These are phyloP conservation scores for Zelopaecilomyces penicillatus DNA, from an alignment of 2,329 filamentous ascomycete genomes.

Conservation along the genomic window DNA sequence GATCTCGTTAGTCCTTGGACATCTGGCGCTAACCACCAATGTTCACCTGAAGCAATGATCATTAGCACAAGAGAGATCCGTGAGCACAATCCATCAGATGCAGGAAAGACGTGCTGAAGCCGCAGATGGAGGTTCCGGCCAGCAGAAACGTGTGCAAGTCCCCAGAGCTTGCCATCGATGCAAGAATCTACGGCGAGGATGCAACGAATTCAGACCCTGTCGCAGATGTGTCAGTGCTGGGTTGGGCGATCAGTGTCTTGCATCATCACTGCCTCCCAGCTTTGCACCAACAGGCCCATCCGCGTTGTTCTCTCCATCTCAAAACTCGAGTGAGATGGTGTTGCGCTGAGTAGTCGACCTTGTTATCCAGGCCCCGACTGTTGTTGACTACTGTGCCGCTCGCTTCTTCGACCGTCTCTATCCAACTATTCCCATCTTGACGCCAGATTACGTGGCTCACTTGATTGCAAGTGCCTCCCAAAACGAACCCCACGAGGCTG, in stretches of 20 bases:
- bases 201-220: conserved; percentile 37
- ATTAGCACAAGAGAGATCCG: too few relatives aligned
- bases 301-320: background rate
- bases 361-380: conserved; percentile 19
- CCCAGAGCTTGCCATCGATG: conserved; percentile 35
- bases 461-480: conserved; percentile 17
- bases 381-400: conserved; percentile 30
- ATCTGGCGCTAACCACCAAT: too few relatives aligned
- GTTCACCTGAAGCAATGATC: too few relatives aligned
- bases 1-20: too few relatives aligned
- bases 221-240: conserved; percentile 33
- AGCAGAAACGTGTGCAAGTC: conserved; percentile 31
- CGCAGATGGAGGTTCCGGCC: too few relatives aligned
- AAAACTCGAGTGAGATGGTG: background rate
- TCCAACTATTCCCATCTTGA: conserved; percentile 36
- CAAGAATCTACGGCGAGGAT: conserved; percentile 33
- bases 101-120: too few relatives aligned
- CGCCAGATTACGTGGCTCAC: conserved; percentile 25
- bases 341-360: conserved; percentile 21
- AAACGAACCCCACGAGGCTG: conserved; percentile 17
- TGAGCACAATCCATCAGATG: too few relatives aligned
- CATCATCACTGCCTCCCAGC: background rate
- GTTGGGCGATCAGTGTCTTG: conserved; percentile 29
- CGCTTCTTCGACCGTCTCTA: conserved; percentile 32
- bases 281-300: too few relatives aligned